A percentile compares a stretch with the other conserved stretches of the same genome.
These are phyloP conservation scores for Metschnikowia kofuensis DNA, from an alignment of 805 yeast species.

Conservation along the genomic window DNA sequence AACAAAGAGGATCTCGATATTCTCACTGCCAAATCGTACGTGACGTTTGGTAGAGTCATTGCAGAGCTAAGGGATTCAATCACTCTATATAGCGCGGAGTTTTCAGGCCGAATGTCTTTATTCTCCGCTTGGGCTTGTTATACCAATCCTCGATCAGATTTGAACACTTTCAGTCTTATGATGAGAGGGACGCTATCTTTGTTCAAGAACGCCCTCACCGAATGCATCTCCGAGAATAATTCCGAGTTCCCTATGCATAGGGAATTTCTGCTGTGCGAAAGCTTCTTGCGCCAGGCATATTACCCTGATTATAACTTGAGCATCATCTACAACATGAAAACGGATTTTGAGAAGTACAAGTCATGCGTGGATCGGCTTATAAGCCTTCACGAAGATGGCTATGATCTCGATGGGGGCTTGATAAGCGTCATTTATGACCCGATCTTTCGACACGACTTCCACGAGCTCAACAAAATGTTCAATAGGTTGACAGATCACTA, in stretches of 20 bases:
- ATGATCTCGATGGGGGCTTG: constrained; percentile 1
- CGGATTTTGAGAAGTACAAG: constrained; percentile 27
- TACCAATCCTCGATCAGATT: constrained; percentile 30
- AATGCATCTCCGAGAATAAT: constrained; percentile 3
- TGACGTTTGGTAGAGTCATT: constrained; percentile 35
- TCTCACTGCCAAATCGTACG: constrained; percentile 31
- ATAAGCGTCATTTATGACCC: constrained; percentile 11
- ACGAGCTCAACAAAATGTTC: constrained; percentile 32
- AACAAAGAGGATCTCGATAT: constrained; percentile 27
- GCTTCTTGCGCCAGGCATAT: constrained; percentile 20
- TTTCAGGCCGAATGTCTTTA: constrained; percentile 36
- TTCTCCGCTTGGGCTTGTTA: constrained; percentile 36
- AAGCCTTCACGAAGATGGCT: constrained; percentile 8
- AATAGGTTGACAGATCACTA: constrained; percentile 23
- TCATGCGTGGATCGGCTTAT: constrained; percentile 17
- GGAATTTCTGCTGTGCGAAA: constrained; percentile 21
- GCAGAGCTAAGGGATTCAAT: constrained; percentile 32
- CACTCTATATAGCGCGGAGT: constrained; percentile 29
- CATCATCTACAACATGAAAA: constrained; percentile 25
- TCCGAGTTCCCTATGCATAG: constrained; percentile 6
- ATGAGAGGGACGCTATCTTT: constrained; percentile 35
- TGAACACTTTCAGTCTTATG: constrained; percentile 33
- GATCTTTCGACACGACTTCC: constrained; percentile 17
- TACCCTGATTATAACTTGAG: constrained; percentile 36
- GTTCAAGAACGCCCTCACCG: constrained; percentile 22